A percentile compares a stretch with the other conserved stretches of the same genome.
These are phyloP conservation scores for Botryotinia narcissicola DNA, from an alignment of 2,329 filamentous ascomycete genomes.

Conservation along the genomic window DNA sequence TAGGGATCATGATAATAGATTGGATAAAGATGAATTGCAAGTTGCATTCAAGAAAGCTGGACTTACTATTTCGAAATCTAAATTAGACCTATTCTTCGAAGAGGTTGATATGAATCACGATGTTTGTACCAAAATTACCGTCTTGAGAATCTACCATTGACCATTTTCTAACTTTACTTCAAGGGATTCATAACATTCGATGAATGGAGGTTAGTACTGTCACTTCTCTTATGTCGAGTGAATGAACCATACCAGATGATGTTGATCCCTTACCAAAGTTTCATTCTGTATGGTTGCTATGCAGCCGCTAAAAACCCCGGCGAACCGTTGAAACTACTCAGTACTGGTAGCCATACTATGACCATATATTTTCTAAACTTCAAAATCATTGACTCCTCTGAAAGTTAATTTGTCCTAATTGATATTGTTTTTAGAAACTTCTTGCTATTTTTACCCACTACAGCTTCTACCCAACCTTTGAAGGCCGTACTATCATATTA, in stretches of 20 bases:
- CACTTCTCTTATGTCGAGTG: background rate
- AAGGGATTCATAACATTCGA: conserved; percentile 74
- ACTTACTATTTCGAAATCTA: conserved; percentile 71
- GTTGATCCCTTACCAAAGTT: background rate
- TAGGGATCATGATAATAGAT: conserved; percentile 75
- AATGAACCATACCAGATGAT: background rate
- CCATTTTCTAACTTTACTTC: conserved; percentile 10
- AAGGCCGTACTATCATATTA: conserved; percentile 88
- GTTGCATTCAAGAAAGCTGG: conserved; percentile 76
- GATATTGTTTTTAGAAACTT: conserved; percentile 65
- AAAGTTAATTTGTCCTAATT: conserved; percentile 5
- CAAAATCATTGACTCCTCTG: background rate
- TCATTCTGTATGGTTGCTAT: background rate
- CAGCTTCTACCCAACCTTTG: conserved; percentile 65
- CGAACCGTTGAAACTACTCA: conserved; percentile 1
- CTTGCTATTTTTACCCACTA: conserved; percentile 78
- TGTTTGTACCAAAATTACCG: conserved; percentile 28
- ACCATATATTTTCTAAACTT: background rate
- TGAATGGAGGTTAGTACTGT: conserved; percentile 81
- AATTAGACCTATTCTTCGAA: conserved; percentile 80
- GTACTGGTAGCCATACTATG: background rate
- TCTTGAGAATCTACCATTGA: background rate
- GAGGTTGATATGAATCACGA: conserved; percentile 90
- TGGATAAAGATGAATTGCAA: conserved; percentile 83
- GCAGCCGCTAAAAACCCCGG: background rate